Evolutionary conservation across 2,329 filamentous ascomycete species (phyloP), one percentile per base, ranked within the genome.

Genomic region (Coniochaeta sp.): DNA sequence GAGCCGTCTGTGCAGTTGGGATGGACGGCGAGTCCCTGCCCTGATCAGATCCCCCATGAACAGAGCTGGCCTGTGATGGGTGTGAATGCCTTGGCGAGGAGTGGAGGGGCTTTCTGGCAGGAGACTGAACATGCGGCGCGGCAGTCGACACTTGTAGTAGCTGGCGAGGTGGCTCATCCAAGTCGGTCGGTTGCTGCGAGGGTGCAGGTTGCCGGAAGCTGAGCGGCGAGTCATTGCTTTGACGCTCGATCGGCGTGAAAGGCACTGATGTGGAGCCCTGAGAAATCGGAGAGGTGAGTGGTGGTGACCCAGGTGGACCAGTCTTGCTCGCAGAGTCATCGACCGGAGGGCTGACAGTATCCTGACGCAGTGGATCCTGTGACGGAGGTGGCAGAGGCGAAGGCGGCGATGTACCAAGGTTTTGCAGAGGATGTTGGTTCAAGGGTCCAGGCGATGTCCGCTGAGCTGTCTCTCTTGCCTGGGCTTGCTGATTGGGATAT

Each of bases 381-480:
- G 24, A 24, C 24, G 54, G 30, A 17, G 54, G 24, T 52, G 24
- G 47, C 24, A 32, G 30, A 17, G 54, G 54, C 12, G 54, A 36
- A 7, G 12, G 5, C 24, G 30, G 22, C 47, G 7, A 5, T 12
- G 34, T n/a, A 38, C 30, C 30, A 40, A n/a, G 38, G 17, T 17
- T 40, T 40, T 40, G 38, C 38, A 40, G 10, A n/a, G 38, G 38
- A 56, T 56, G 54, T n/a, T 56, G 54, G 34, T 56, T 56, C 54
- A 56, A 26, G 6, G 54, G 54, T 5, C 54, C 54, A 12, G 19
- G 32, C 12, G 54, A 19, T 56, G 28, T 56, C 54, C 34, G 54
- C 38, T 38, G 30, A 34, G 5, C 28, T 26, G 47, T 16, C 47
- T 52, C 47, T 30, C 47, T 30, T 28, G 47, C 10, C 24, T 52